Base-by-base conservation (phyloP, 163 green algal genomes). In the Scenedesmus sp. region DNA sequence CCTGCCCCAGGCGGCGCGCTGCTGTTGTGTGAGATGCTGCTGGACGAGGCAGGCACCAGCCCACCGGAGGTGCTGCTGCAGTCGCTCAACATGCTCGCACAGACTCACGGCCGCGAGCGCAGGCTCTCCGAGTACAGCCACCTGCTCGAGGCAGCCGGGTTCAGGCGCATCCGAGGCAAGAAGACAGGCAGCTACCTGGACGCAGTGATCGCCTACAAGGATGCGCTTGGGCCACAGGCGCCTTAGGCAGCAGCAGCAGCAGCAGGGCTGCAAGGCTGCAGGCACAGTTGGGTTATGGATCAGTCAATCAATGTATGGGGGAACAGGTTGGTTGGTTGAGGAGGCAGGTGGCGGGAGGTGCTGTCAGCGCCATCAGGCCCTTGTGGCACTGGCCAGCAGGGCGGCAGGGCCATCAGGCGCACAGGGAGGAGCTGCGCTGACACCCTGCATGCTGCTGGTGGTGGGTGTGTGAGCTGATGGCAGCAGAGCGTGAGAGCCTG, bases 81-180 rank as follows among this genome's bases (percentile, higher is more conserved):
- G 91, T 87, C 83, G 24, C 91, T 95, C 73, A 95, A 95, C 91
- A 95, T 95, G 93, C 86, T 95, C 68, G 82, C 86, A 24, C 91
- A 94, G 78, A 94, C 91, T 46, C 89, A 93, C 51, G 93, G 93
- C 37, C 42, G 89, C 3, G 93, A 95, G 86, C 93, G 93, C 30
- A 89, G 44, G 43, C 37, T 88, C 9, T 72, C n/a, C 2, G 81
- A 94, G 88, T 94, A 94, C 85, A 49, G n/a, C 5, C 24, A 78
- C 24, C 42, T 95, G 76, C 72, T 94, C 40, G 65, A 33, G 43
- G 33, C 49, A 15, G 88, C 85, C 0, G 93, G 93, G 1, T 95
- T 94, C 35, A 80, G 24, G 5, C 40, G 44, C 12, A 46, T 88
- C 4, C 13, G 76, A 43, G 85, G 65, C 37, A 89, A 76, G 61